A percentile compares a stretch with the other conserved stretches of the same genome.
Evolutionary conservation across 257 asterid species (phyloP).

Genomic region (Solanum peruvianum): DNA sequence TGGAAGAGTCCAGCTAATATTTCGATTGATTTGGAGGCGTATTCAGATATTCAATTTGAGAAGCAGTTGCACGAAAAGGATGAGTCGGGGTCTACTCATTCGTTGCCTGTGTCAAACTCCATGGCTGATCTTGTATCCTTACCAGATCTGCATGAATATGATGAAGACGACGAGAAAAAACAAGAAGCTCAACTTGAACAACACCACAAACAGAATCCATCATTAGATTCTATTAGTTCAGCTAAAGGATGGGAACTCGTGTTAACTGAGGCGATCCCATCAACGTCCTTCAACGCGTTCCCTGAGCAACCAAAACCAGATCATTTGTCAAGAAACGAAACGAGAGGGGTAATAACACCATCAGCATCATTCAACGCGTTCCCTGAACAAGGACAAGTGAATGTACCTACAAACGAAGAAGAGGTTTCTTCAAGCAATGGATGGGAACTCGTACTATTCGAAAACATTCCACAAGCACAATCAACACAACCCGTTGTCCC

Average conservation of each 20-base stretch:
- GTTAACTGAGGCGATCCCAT: neutral
- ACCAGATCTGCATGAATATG: slow-evolving; percentile 28
- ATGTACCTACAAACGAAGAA: neutral
- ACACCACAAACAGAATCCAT: neutral
- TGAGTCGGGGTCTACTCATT: slow-evolving; percentile 44
- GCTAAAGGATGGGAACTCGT: neutral
- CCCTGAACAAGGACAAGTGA: neutral
- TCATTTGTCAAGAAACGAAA: neutral
- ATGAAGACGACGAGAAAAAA: neutral
- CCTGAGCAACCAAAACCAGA: neutral
- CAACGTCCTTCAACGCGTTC: neutral
- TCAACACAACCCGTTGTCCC: neutral
- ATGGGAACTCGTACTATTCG: neutral
- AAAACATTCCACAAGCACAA: neutral
- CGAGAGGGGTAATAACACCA: neutral
- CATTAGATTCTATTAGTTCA: neutral
- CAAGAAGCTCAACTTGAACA: neutral
- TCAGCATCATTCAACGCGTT: neutral
- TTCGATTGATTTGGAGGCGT: slow-evolving; percentile 66
- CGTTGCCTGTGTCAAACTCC: slow-evolving; percentile 34
- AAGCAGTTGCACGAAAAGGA: slow-evolving; percentile 12
- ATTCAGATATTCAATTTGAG: slow-evolving; percentile 13
- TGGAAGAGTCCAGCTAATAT: slow-evolving; percentile 35
- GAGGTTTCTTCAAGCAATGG: neutral
- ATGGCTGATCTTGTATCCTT: slow-evolving; percentile 46